Conservation (phyloP, 2,329 filamentous ascomycete genomes). For the Paracoccidioides lutzii region DNA sequence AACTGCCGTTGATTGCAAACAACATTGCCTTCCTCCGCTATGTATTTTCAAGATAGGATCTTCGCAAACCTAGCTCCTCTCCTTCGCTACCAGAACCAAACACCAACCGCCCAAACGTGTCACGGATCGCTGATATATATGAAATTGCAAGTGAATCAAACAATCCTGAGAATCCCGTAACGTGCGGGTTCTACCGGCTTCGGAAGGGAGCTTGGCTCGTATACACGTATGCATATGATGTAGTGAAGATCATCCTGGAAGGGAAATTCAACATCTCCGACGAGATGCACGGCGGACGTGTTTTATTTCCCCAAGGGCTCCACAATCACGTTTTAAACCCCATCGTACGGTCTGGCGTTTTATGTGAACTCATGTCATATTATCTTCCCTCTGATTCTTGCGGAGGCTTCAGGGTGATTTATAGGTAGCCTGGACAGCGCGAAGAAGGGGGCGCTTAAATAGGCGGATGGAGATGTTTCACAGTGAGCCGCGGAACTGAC, state of each 20-base stretch:
- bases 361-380: conserved; percentile 26
- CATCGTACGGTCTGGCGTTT: conserved; percentile 49
- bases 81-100: too few species aligned
- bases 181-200: conserved; percentile 52
- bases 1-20: conserved; percentile 53
- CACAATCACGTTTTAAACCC: conserved; percentile 53
- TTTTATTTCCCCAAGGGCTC: conserved; percentile 56
- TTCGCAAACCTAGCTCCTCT: neutral
- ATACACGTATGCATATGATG: conserved; percentile 58
- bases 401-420: too few species aligned
- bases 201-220: conserved; percentile 55
- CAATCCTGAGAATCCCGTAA: conserved; percentile 47
- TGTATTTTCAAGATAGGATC: conserved; percentile 39
- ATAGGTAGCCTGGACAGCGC: conserved; percentile 7
- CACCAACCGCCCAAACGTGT: too few species aligned
- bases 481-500: too few species aligned
- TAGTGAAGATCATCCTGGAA: conserved; percentile 62
- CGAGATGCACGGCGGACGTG: conserved; percentile 46
- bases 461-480: neutral
- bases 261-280: conserved; percentile 54
- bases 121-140: neutral
- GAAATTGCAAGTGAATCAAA: conserved; percentile 34
- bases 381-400: too few species aligned
- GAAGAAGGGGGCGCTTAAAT: conserved; percentile 6
- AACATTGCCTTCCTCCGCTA: conserved; percentile 57